phyloP scores from a whole-genome alignment of 768 basidiomycete species.

The Rhizopogon vinicolor region DNA sequence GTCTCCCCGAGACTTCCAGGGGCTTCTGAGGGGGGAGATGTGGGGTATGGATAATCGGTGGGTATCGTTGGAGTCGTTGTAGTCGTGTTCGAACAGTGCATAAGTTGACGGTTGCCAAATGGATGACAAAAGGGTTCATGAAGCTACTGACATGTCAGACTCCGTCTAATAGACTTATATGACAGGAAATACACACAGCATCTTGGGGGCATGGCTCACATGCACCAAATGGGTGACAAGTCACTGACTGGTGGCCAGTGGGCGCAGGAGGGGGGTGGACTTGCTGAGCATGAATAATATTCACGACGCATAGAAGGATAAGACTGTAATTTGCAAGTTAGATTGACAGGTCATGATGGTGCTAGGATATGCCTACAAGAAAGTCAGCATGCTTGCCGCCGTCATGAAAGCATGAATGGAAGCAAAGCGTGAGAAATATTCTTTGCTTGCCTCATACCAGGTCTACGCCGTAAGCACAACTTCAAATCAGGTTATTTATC shows the following conservation, averaged over 20 bases:
- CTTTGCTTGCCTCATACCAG: neutral
- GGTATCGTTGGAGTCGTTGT: conserved; percentile 18
- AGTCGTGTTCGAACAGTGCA: conserved; percentile 61
- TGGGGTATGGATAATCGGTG: conserved; percentile 8
- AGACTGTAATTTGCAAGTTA: conserved; percentile 2
- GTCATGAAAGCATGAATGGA: conserved; percentile 8
- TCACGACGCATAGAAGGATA: conserved; percentile 7
- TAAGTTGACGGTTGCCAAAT: conserved; percentile 88
- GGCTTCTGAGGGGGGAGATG: conserved; percentile 8
- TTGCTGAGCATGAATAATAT: conserved; percentile 4
- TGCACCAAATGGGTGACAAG: conserved; percentile 52
- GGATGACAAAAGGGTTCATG: conserved; percentile 90
- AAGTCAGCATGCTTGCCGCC: neutral
- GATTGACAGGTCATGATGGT: neutral
- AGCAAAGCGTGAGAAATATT: conserved; percentile 21
- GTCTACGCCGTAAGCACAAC: neutral
- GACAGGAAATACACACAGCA: conserved; percentile 38
- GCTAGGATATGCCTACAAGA: conserved; percentile 7
- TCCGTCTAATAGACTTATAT: conserved; percentile 1
- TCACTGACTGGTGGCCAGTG: conserved; percentile 13
- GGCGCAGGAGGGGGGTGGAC: neutral
- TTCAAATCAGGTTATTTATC: too few relatives aligned
- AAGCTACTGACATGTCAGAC: conserved; percentile 41
- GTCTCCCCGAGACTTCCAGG: conserved; percentile 42
- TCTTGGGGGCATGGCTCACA: conserved; percentile 64